Base-by-base conservation (phyloP, 2,329 filamentous ascomycete genomes). In the Fusarium sp. region DNA sequence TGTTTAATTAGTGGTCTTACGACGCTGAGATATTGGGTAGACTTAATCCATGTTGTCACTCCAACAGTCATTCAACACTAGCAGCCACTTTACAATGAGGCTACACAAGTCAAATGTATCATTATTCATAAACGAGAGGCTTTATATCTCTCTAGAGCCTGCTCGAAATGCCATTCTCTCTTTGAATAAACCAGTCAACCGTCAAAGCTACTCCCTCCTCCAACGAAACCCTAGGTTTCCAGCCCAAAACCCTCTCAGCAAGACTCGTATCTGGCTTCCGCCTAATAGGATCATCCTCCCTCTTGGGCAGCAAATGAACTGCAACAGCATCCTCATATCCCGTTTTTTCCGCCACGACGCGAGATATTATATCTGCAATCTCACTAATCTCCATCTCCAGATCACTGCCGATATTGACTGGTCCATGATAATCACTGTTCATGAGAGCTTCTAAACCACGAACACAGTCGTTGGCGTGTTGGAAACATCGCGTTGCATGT, bases 351-450 rank as follows among this genome's bases (percentile, higher is more conserved):
- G 73, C 74, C 10, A 75, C 71, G 0, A 76, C 68, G 1, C 68
- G 28, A 2, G 74, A 68, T 22, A 75, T 70, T 10, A 63, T 72
- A 26, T 55, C 50, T 0, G 73, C 74, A 28, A 75, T 70, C 5
- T 76, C 62, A 14, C 45, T 50, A 5, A 75, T 65, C 22, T 74
- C 64, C 20, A 75, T 59, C 34, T 75, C 74, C 1, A 39, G 17
- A 28, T 76, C 74, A 13, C 72, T 76, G 9, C 74, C 74, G 6
- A 76, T 73, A 10, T 76, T 76, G 1, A 76, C 65, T 0, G 74
- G 74, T 1, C 68, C 61, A 1, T 65, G 30, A 14, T 76, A 58
- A 13, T 76, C 60, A 10, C 74, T 76, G 8, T 75, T 75, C 74
- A 76, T 76, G 4, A 76, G n/a, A 0, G 68, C 60, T 6, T 70